Base-by-base conservation (phyloP, 805 yeast species). In the Candida bentonensis region DNA sequence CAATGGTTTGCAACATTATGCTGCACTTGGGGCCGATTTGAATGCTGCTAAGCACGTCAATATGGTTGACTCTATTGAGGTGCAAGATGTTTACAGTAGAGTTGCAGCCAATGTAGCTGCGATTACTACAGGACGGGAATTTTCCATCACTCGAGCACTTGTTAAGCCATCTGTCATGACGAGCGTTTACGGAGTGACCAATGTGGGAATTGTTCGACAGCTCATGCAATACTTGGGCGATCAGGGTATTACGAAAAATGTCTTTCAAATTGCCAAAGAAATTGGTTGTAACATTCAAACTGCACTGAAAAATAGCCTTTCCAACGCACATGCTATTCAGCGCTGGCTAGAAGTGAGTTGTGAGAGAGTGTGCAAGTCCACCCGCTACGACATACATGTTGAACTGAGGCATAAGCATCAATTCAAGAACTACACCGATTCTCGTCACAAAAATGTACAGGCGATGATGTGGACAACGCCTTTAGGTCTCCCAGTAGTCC, bases 141-240 rank as follows among this genome's bases (percentile, higher is more conserved):
- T 48, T 4, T 9, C 17, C 7, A 23, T 85, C 47, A 72, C 76
- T 13, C 72, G 96, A 55, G 82, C 83, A 54, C 78, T 83, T 40
- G 92, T 86, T 20, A 86, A 86, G 56, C 94, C 85, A 58, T 82
- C 95, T 0, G 95, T 86, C 17, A 87, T 86, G 95, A 87, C 95
- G 0, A 84, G 82, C 56, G 95, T 86, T 40, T 86, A 87, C 58
- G 96, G 96, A 54, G 95, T 86, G 15, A 86, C 95, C 50, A 82
- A 83, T 17, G 7, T 30, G 7, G 36, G 36, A 30, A 30, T 30
- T 5, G 7, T 30, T 4, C 36, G 36, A 4, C 36, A 30, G n/a
- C 7, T 30, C n/a, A 5, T 30, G 5, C 17, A 30, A 9, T 9
- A 30, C 17, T 17, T 30, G 7, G n/a, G 7, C 5, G 36, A 15